Evolutionary conservation across 345 rosid species (phyloP).

Genomic region (Microcos paniculata): DNA sequence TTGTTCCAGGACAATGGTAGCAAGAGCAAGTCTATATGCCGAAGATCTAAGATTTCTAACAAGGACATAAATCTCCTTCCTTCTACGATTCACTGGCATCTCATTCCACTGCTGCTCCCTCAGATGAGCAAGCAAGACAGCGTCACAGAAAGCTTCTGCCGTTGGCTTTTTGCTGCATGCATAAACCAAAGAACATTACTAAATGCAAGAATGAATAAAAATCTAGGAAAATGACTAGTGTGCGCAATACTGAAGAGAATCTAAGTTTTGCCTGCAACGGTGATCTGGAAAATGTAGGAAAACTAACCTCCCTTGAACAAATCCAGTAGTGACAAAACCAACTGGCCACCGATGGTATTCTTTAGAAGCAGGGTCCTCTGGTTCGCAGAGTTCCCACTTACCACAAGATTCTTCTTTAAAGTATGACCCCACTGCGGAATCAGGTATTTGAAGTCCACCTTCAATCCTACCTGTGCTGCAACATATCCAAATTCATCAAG

Average conservation of each 20-base stretch:
- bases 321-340: conserved; percentile 86
- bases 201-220: neutral
- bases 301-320: conserved; percentile 76
- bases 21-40: conserved; percentile 79
- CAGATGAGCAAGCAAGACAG: conserved; percentile 52
- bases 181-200: neutral
- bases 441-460: conserved; percentile 49
- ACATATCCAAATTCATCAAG: neutral
- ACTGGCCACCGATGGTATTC: conserved; percentile 66
- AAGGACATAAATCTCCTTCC: conserved; percentile 69
- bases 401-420: conserved; percentile 59
- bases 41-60: conserved; percentile 81
- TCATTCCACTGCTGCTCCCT: conserved; percentile 75
- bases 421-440: conserved; percentile 55
- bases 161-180: conserved; percentile 66
- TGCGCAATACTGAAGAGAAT: neutral
- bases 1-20: conserved; percentile 65
- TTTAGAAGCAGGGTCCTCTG: conserved; percentile 41
- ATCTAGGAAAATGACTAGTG: neutral
- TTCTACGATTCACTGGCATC: conserved; percentile 43
- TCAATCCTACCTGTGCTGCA: conserved; percentile 46
- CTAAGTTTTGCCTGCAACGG: neutral
- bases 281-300: neutral
- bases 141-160: conserved; percentile 74
- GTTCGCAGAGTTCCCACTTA: conserved; percentile 61